These are phyloP conservation scores for Auricularia sp. DNA, from an alignment of 768 basidiomycete genomes.

Conservation along the genomic window DNA sequence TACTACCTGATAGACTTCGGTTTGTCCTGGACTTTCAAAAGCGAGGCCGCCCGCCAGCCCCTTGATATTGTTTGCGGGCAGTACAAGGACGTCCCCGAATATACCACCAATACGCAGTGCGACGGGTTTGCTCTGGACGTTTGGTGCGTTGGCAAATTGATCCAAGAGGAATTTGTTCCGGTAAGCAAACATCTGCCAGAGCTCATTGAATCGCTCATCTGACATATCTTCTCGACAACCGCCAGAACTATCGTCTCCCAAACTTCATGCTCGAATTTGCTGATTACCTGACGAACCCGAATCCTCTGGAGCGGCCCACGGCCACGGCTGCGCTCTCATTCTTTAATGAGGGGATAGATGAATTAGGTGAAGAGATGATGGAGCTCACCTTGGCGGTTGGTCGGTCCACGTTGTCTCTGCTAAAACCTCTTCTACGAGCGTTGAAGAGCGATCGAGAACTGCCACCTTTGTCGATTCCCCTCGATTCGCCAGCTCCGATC, in stretches of 20 bases:
- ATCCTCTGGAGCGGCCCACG: not conserved
- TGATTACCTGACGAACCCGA: not conserved
- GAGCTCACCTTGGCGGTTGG: too few species aligned
- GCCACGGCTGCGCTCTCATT: not conserved
- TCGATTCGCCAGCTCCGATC: too few species aligned
- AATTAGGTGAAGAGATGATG: too few species aligned
- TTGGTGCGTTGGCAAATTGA: not conserved
- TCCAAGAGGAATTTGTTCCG: not conserved
- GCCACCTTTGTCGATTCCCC: too few species aligned
- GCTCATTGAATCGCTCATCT: not conserved
- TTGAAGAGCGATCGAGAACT: too few species aligned
- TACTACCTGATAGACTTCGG: not conserved
- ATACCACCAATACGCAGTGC: not conserved
- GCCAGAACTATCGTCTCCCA: not conserved
- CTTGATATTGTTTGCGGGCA: not conserved
- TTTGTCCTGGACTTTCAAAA: not conserved
- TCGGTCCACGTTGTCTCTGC: too few species aligned
- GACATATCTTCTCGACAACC: not conserved
- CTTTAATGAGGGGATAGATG: not conserved
- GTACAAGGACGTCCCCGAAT: not conserved
- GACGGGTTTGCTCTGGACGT: not conserved
- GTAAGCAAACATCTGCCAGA: too few species aligned
- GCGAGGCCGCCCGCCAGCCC: not conserved
- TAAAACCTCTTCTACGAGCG: too few species aligned
- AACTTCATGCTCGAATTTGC: not conserved